Base-by-base conservation (phyloP, 257 asterid species). In the Eustoma russellianum region DNA sequence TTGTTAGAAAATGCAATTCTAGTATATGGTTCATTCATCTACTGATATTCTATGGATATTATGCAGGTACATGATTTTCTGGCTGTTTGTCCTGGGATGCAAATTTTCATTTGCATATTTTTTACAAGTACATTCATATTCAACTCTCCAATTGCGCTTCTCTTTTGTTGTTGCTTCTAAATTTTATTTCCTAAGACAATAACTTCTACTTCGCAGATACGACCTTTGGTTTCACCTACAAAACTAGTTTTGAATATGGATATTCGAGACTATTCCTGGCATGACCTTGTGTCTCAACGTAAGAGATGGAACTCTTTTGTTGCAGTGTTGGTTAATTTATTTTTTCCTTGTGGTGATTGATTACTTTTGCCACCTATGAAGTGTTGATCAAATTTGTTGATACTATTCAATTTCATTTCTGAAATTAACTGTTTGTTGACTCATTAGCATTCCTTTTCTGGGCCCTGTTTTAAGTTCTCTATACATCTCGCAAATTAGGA, bases 31-130 rank as follows among this genome's bases (percentile, higher is more conserved):
- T 28, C 17, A 2, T 61, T 18, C 30, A 12, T 9, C 53, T 55
- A 3, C 5, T 41, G 5, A 48, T 11, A 11, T 60, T 28, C 28
- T 17, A 44, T 50, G n/a, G 38, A 33, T 46, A 40, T 28, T 60
- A 12, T 80, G 76, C 92, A 92, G 98, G 77, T 92, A 92, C 79
- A 63, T 74, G 86, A 50, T 76, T 60, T 88, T 87, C 78, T 92
- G 98, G 98, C 67, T 92, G 65, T 77, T 85, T 60, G 83, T 92
- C 60, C 78, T 92, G 49, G 97, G 95, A 55, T 65, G 75, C 80
- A 92, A 92, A 67, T 88, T 85, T 83, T 67, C 88, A 46, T 92
- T 88, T 79, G 91, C 95, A 63, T 92, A 84, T 77, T 83, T 88
- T 66, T 74, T 92, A 48, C 86, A 82, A 83, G 98, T 68, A 74